Evolutionary conservation across 23 red algal genomes (phyloP).

Genomic region (Gracilaria domingensis): DNA sequence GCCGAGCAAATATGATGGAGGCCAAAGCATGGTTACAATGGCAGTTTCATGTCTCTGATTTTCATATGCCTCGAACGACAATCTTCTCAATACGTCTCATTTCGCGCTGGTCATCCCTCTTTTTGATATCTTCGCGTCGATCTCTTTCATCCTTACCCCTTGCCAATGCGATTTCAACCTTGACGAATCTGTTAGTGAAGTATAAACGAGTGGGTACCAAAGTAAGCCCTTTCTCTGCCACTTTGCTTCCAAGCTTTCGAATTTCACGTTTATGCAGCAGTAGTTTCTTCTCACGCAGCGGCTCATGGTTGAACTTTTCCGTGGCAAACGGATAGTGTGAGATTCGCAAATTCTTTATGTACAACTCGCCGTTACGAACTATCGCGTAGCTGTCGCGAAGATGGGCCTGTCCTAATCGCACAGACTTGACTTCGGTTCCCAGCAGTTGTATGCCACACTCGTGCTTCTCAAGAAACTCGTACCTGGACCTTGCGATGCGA

Average conservation of each 20-base stretch:
- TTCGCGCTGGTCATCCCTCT: conserved; percentile 81
- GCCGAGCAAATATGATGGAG: background rate
- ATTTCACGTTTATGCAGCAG: conserved; percentile 91
- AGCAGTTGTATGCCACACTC: conserved; percentile 91
- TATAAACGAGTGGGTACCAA: conserved; percentile 85
- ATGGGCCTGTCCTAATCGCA: conserved; percentile 82
- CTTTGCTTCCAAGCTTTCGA: conserved; percentile 67
- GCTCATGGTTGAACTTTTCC: conserved; percentile 89
- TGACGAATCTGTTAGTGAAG: conserved; percentile 78
- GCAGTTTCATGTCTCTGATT: background rate
- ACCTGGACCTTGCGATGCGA: conserved; percentile 73
- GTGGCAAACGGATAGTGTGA: conserved; percentile 36
- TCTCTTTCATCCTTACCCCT: conserved; percentile 83
- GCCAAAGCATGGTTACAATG: background rate
- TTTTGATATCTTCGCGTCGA: conserved; percentile 81
- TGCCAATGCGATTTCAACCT: conserved; percentile 86
- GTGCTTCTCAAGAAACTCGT: conserved; percentile 84
- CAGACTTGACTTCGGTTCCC: conserved; percentile 92
- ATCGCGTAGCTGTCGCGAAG: conserved; percentile 88
- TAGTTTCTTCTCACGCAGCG: conserved; percentile 73
- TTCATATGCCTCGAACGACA: conserved; percentile 4
- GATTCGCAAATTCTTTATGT: conserved; percentile 88
- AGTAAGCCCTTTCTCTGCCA: conserved; percentile 81
- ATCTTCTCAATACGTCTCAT: conserved; percentile 73
- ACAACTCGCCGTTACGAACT: conserved; percentile 72